Evolutionary conservation across 345 rosid genomes (phyloP).

Genomic region (Anastatica hierochuntica): DNA sequence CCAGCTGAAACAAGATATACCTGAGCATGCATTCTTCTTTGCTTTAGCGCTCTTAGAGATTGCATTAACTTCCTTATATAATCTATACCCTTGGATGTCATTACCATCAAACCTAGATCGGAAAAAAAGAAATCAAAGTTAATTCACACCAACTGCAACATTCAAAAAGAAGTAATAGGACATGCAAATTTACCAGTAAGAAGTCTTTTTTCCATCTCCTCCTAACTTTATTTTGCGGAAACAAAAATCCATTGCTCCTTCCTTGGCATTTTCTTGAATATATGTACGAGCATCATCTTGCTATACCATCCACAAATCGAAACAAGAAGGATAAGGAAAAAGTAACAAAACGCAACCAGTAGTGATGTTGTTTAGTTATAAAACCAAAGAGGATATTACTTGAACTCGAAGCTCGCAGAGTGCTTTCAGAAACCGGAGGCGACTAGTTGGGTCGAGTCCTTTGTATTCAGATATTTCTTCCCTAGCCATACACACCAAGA

Average conservation of each 20-base stretch:
- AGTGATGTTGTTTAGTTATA: conserved; percentile 5
- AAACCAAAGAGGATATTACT: conserved; percentile 30
- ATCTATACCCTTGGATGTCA: conserved; percentile 56
- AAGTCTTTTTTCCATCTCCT: conserved; percentile 47
- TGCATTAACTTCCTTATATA: conserved; percentile 52
- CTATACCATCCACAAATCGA: conserved; percentile 44
- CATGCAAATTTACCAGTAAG: conserved; percentile 58
- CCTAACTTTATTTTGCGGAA: conserved; percentile 65
- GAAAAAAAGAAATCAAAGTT: too few relatives aligned
- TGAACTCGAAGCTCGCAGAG: conserved; percentile 80
- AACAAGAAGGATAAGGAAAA: neutral
- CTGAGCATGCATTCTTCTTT: conserved; percentile 28
- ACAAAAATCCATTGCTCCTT: conserved; percentile 34
- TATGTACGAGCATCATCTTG: conserved; percentile 57
- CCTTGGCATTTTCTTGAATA: conserved; percentile 44
- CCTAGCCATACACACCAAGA: conserved; percentile 39
- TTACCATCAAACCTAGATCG: conserved; percentile 61
- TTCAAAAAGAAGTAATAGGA: conserved; percentile 9
- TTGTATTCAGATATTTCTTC: conserved; percentile 53
- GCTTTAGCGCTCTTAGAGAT: conserved; percentile 22
- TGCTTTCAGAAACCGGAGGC: conserved; percentile 61
- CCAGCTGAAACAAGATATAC: conserved; percentile 36
- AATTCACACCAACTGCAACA: conserved; percentile 8
- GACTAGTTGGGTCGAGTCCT: conserved; percentile 45
- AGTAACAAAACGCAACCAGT: neutral